Evolutionary conservation across 345 rosid species (phyloP).

Genomic region (Crucihimalaya himalaica): DNA sequence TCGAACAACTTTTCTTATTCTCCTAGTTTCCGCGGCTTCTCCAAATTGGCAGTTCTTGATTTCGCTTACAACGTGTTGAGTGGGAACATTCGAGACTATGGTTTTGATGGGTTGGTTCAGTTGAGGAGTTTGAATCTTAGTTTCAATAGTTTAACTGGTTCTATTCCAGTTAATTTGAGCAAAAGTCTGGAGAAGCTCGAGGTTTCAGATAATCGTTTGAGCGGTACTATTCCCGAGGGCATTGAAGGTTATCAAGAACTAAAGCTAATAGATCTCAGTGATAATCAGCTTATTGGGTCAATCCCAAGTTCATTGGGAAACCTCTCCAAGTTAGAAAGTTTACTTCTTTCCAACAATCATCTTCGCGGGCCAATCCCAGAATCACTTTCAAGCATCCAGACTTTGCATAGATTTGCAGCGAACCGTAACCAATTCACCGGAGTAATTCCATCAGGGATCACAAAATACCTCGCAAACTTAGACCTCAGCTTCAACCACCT

Average conservation of each 20-base stretch:
- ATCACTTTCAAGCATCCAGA: constrained; percentile 44
- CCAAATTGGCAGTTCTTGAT: constrained; percentile 58
- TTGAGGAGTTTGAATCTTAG: constrained; percentile 55
- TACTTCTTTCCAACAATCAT: constrained; percentile 56
- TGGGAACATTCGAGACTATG: constrained; percentile 42
- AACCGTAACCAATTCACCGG: constrained; percentile 54
- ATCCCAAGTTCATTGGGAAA: constrained; percentile 54
- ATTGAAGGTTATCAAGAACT: constrained; percentile 46
- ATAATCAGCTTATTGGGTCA: constrained; percentile 48
- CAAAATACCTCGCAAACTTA: constrained; percentile 45
- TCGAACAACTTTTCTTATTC: constrained; percentile 43
- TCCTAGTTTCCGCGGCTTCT: constrained; percentile 55
- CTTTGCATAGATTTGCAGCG: constrained; percentile 61
- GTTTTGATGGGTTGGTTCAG: constrained; percentile 53
- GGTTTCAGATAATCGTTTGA: constrained; percentile 47
- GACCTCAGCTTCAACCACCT: constrained; percentile 68
- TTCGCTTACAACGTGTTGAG: constrained; percentile 49
- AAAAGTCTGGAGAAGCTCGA: constrained; percentile 49
- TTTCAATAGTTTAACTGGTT: constrained; percentile 43
- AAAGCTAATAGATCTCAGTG: constrained; percentile 55
- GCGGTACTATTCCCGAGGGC: constrained; percentile 51
- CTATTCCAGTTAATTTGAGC: constrained; percentile 49
- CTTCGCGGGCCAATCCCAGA: constrained; percentile 54
- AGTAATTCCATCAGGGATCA: constrained; percentile 53
- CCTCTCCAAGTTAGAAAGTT: constrained; percentile 49